These are phyloP conservation scores for Dittrichia graveolens DNA, from an alignment of 129 eudicot genomes.

Conservation along the genomic window DNA sequence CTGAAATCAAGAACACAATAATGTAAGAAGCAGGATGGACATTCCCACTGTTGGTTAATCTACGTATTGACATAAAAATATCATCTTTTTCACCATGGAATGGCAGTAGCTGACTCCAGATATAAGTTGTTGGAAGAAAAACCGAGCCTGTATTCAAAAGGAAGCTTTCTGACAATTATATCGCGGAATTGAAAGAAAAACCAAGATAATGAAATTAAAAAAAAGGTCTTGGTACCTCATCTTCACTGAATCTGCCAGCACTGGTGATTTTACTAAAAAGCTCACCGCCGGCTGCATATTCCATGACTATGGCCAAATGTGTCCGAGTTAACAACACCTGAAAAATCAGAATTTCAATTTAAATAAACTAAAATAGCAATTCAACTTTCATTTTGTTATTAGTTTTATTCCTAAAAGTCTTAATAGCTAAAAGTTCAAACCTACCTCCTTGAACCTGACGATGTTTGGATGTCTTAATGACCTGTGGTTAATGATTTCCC, in stretches of 20 bases:
- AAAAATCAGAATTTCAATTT: constrained; percentile 12
- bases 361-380: neutral
- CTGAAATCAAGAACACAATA: constrained; percentile 38
- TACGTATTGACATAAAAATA: neutral
- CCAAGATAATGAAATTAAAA: neutral
- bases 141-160: constrained; percentile 60
- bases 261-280: constrained; percentile 67
- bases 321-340: constrained; percentile 59
- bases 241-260: constrained; percentile 81
- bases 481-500: constrained; percentile 70
- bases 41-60: neutral
- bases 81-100: constrained; percentile 54
- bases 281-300: constrained; percentile 80
- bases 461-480: constrained; percentile 72
- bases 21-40: constrained; percentile 12
- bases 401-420: neutral
- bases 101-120: constrained; percentile 93
- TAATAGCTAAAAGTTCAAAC: constrained; percentile 13
- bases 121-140: constrained; percentile 88
- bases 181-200: neutral
- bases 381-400: constrained; percentile 1
- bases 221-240: constrained; percentile 46
- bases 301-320: constrained; percentile 77
- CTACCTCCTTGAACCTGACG: constrained; percentile 69
- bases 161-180: constrained; percentile 1